Conservation (phyloP, 2,329 filamentous ascomycete species). For the Lecanicillium sp. region DNA sequence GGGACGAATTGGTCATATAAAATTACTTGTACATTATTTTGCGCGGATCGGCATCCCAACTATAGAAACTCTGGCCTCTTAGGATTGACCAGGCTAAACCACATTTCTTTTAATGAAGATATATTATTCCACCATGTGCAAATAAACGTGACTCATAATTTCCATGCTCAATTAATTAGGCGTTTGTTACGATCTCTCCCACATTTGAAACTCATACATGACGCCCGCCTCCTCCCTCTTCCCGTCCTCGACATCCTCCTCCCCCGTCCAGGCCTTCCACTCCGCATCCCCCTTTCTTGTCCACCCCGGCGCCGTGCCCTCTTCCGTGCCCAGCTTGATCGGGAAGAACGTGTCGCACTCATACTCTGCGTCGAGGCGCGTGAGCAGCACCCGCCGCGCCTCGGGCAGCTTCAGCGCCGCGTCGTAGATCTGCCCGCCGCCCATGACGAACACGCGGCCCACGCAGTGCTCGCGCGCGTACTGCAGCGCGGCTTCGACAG, state of each 20-base stretch:
- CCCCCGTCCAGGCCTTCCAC: conserved; percentile 59
- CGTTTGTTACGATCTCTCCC: conserved; percentile 51
- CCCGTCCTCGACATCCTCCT: conserved; percentile 48
- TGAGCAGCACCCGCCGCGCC: conserved; percentile 61
- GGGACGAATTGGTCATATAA: neutral
- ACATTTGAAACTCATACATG: conserved; percentile 68
- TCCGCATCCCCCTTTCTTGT: conserved; percentile 42
- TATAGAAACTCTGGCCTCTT: neutral
- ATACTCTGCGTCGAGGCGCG: conserved; percentile 61
- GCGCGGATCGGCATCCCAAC: neutral
- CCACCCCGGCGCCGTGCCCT: conserved; percentile 44
- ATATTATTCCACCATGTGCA: no score
- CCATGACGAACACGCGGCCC: conserved; percentile 74
- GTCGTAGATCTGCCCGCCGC: conserved; percentile 79
- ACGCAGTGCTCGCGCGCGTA: conserved; percentile 35
- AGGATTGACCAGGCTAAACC: neutral
- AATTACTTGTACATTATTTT: conserved; percentile 9
- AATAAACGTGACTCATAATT: no score
- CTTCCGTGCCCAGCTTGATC: conserved; percentile 39
- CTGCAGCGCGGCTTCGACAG: conserved; percentile 52
- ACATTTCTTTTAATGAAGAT: conserved; percentile 7
- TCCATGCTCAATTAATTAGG: no score
- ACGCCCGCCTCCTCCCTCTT: conserved; percentile 58
- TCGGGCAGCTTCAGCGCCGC: conserved; percentile 56
- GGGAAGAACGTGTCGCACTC: conserved; percentile 74